Base-by-base conservation (phyloP, 495 filamentous ascomycete genomes). In the Aspergillus haitiensis region DNA sequence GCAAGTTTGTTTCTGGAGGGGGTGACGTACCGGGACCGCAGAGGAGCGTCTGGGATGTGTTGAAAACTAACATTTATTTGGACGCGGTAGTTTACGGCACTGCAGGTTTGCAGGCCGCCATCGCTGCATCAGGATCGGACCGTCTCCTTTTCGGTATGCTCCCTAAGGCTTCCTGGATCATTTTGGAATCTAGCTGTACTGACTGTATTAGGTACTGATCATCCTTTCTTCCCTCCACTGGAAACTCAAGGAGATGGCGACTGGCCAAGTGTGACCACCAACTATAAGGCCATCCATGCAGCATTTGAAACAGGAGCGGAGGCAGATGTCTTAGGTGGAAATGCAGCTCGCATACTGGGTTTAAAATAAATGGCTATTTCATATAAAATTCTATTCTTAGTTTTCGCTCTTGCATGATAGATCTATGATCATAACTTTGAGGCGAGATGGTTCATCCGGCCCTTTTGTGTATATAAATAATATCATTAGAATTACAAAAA, bases 161-260 rank as follows among this genome's bases (percentile, higher is more conserved):
- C 36, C 12, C 55, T 52, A 13, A 58, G 64, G 21, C 39, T 9
- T 56, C 47, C 12, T 52, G 11, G n/a, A 16, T 36, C 4, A 16
- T 50, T n/a, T 32, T 39, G 18, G 52, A 11, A 10, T 37, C 18
- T 34, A 32, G 47, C 21, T n/a, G 45, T 46, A 32, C 64, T 71
- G 37, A 70, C 61, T 56, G 6, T n/a, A 10, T 49, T 12, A 85
- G 83, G 90, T 16, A 96, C 91, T 3, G 93, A 97, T 71, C 91
- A 97, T 75, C 93, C 93, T 0, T 98, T 98, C 75, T 98, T 97
- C 73, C 93, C 93, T 35, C 92, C 92, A 1, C 64, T 96, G 12
- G 78, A 77, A 31, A 78, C 64, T 33, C 79, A 81, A 42, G 70
- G 77, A 21, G 82, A 83, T 55, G 79, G 79, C 44, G 78, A 88